A percentile compares a stretch with the other conserved stretches of the same genome.
Conservation (phyloP, 2,329 filamentous ascomycete species). For the Neofusicoccum ribis region DNA sequence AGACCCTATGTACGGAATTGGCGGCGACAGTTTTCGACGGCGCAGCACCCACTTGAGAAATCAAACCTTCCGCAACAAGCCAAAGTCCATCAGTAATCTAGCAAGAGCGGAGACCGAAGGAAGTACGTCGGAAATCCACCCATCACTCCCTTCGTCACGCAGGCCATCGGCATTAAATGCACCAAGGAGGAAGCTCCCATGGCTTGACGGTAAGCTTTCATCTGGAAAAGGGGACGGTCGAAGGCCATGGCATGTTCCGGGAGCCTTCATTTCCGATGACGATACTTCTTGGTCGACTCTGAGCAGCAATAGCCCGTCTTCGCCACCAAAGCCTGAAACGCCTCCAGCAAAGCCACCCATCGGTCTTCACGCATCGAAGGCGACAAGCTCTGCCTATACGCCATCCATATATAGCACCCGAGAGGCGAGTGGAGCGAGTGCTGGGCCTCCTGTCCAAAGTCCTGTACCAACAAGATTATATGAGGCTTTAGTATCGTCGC, state of each 20-base stretch:
- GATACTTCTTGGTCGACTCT: background rate
- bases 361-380: background rate
- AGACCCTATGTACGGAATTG: background rate
- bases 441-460: background rate
- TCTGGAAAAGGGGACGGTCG: background rate
- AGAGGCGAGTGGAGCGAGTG: background rate
- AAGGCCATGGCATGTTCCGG: constrained; percentile 7
- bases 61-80: background rate
- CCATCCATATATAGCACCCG: constrained; percentile 3
- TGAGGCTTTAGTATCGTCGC: background rate
- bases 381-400: background rate
- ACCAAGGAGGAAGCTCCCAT: constrained; percentile 18
- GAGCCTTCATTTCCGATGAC: constrained; percentile 15
- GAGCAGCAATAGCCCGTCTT: background rate
- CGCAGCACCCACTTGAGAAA: background rate
- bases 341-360: background rate
- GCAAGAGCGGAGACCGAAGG: no score
- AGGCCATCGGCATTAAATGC: background rate
- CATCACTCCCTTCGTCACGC: background rate
- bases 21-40: background rate
- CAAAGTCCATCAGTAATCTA: background rate
- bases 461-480: background rate
- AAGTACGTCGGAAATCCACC: no score
- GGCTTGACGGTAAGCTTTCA: constrained; percentile 17
- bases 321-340: background rate